phyloP scores from a whole-genome alignment of 257 asterid genomes.

The Forsythia suspensa region DNA sequence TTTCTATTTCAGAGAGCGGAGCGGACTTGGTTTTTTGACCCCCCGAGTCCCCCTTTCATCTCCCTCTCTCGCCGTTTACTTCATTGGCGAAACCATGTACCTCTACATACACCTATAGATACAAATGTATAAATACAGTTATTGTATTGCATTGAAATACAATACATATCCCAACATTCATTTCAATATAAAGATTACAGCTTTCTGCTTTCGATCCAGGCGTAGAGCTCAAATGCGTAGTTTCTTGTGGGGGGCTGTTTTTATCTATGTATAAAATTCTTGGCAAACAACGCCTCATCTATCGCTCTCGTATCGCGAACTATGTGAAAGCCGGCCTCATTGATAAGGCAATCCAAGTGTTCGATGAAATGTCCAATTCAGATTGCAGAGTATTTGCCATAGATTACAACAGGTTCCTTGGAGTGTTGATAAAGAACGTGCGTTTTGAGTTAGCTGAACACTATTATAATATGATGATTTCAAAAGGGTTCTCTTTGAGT shows the following conservation, averaged over 20 bases:
- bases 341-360: conserved; percentile 76
- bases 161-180: conserved; percentile 18
- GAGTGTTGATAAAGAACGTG: conserved; percentile 64
- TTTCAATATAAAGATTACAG: not conserved
- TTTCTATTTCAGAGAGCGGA: not conserved
- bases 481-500: conserved; percentile 74
- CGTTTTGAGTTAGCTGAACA: conserved; percentile 67
- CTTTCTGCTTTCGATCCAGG: not conserved
- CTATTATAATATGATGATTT: conserved; percentile 60
- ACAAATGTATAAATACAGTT: not conserved
- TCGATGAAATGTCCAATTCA: conserved; percentile 85
- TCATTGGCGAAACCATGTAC: conserved; percentile 33
- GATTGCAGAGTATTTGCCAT: conserved; percentile 78
- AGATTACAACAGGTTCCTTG: conserved; percentile 86
- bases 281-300: conserved; percentile 75
- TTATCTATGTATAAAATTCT: conserved; percentile 64
- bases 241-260: conserved; percentile 29
- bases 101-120: conserved; percentile 3
- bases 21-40: conserved; percentile 37
- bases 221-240: conserved; percentile 58
- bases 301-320: conserved; percentile 70
- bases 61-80: conserved; percentile 33
- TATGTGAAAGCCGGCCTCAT: conserved; percentile 67
- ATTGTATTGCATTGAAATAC: conserved; percentile 7
- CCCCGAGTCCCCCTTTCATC: conserved; percentile 25